Evolutionary conservation across 176 grass and related monocot species (phyloP).

Genomic region (Juncus effusus): DNA sequence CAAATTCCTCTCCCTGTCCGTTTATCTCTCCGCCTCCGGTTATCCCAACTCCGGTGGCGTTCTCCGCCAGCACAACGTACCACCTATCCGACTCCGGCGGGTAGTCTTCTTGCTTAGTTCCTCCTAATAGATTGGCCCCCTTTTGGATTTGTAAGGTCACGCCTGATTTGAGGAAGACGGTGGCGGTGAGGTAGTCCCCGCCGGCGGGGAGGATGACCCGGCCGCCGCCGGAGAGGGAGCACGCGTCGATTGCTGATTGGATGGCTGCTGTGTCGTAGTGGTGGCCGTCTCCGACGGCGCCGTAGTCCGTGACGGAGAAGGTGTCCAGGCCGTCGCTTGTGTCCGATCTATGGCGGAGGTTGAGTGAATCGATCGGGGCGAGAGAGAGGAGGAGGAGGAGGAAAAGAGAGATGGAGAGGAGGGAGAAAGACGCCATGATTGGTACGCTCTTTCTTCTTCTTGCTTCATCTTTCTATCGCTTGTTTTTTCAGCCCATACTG

Average conservation of each 20-base stretch:
- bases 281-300: conserved; percentile 55
- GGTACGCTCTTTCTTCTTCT: conserved; percentile 20
- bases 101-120: conserved; percentile 71
- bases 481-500: background rate
- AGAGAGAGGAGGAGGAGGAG: conserved; percentile 3
- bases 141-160: conserved; percentile 61
- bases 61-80: conserved; percentile 90
- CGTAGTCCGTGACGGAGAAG: conserved; percentile 71
- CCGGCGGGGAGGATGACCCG: conserved; percentile 57
- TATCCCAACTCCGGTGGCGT: conserved; percentile 57
- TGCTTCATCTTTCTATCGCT: background rate
- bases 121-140: conserved; percentile 68
- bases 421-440: conserved; percentile 13
- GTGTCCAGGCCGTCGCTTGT: conserved; percentile 17
- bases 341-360: conserved; percentile 6
- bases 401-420: background rate
- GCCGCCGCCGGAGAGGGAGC: conserved; percentile 53
- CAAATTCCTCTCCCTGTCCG: conserved; percentile 77
- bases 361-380: background rate
- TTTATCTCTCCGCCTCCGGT: conserved; percentile 87
- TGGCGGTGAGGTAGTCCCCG: conserved; percentile 78
- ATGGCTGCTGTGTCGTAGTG: conserved; percentile 70
- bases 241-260: conserved; percentile 60
- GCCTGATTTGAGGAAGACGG: conserved; percentile 56
- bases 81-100: conserved; percentile 51